Base-by-base conservation (phyloP, 768 basidiomycete species). In the Ramaria sp. region DNA sequence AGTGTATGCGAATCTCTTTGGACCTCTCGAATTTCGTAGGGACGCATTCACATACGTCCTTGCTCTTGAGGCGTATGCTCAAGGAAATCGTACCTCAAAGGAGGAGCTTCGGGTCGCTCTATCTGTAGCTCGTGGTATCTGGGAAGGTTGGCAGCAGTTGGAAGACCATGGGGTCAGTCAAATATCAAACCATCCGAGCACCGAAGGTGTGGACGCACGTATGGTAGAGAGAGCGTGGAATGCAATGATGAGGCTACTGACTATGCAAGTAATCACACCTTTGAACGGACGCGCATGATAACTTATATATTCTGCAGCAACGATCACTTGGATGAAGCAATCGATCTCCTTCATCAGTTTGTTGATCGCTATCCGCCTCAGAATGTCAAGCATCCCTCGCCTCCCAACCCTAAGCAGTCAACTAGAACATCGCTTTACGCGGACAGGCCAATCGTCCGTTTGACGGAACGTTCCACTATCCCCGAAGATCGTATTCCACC, bases 401-500 rank as follows among this genome's bases (percentile, higher is more conserved):
- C 70, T 10, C n/a, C 69, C 62, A 17, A 83, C 2, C 66, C 68
- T 7, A 69, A 83, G 51, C 79, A 81, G 27, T 82, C 82, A 6
- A 82, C 81, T 2, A 79, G 81, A 27, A 83, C 80, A 0, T 62
- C 72, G 1, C 78, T 91, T 24, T 64, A 67, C 15, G 81, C 73
- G 0, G 64, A 72, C 1, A 76, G 82, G 13, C 88, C 89, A 3
- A 68, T 92, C 31, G 85, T 95, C 20, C 82, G 88, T 20, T 72
- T 90, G 61, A 80, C 79, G 2, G 77, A 82, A 5, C 67, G 70
- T 0, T 68, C 73, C 2, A 79, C 81, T 17, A 74, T 86, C 3
- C 78, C 80, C 1, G 93, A 96, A 65, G 86, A 91, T 62, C 65
- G 77, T 22, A 84, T 96, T 6, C 88, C 92, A 0, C 92, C 92